A percentile compares a stretch with the other conserved stretches of the same genome.
Evolutionary conservation across 1,139 yeast species (phyloP).

Genomic region (Diutina ranongensis): DNA sequence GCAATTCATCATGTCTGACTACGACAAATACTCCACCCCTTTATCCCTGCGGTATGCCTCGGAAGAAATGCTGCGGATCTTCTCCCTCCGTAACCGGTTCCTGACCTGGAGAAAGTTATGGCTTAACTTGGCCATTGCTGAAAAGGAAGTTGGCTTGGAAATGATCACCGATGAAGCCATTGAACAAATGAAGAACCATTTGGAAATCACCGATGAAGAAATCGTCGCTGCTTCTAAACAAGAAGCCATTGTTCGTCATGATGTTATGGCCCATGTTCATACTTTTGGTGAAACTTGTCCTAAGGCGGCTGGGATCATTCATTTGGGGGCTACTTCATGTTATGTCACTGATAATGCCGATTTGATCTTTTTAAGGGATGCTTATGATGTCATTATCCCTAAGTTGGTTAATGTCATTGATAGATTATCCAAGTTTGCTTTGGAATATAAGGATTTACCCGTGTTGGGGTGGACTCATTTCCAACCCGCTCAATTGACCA

Average conservation of each 20-base stretch:
- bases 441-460: conserved; percentile 88
- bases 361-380: conserved; percentile 89
- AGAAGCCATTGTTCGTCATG: conserved; percentile 98
- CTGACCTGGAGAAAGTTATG: conserved; percentile 98
- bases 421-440: conserved; percentile 78
- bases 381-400: conserved; percentile 85
- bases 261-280: conserved; percentile 99
- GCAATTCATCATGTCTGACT: conserved; percentile 7
- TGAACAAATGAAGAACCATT: conserved; percentile 66
- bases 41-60: conserved; percentile 95
- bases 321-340: conserved; percentile 97
- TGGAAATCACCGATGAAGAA: conserved; percentile 84
- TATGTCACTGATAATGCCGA: conserved; percentile 97
- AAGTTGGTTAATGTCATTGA: conserved; percentile 92
- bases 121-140: conserved; percentile 94
- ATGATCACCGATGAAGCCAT: conserved; percentile 87
- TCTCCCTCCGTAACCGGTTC: conserved; percentile 87
- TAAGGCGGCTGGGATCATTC: conserved; percentile 95
- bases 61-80: conserved; percentile 88
- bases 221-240: conserved; percentile 80
- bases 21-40: conserved; percentile 81
- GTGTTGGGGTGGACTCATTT: conserved; percentile 99
- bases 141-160: conserved; percentile 75
- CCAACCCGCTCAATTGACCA: conserved; percentile 98
- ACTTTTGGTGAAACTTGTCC: conserved; percentile 90